phyloP scores from a whole-genome alignment of 805 yeast species.

The Hanseniaspora nectarophila region DNA sequence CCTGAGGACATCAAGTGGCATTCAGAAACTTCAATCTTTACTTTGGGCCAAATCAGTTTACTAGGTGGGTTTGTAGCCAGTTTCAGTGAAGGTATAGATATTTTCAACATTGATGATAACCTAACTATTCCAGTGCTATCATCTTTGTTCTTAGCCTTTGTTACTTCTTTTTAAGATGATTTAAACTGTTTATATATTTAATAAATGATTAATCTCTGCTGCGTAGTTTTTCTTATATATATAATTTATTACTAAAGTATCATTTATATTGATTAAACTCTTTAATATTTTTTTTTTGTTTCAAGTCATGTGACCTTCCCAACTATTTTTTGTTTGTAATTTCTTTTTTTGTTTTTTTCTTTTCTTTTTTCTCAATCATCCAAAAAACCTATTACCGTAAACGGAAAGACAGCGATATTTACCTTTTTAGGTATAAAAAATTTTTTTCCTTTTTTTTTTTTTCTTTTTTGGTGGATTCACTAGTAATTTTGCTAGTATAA shows the following conservation, averaged over 20 bases:
- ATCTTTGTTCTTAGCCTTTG: conserved; percentile 46
- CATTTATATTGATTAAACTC: too few relatives aligned
- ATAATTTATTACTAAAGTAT: not conserved
- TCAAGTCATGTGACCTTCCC: not conserved
- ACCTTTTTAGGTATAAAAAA: not conserved
- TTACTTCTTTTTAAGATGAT: conserved; percentile 29
- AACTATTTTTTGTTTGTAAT: too few relatives aligned
- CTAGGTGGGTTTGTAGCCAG: conserved; percentile 75
- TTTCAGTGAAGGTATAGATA: conserved; percentile 69
- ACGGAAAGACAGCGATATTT: not conserved
- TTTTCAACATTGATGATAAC: conserved; percentile 77
- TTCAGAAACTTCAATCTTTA: conserved; percentile 45
- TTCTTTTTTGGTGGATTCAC: not conserved
- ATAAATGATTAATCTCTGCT: too few relatives aligned
- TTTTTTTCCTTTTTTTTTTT: not conserved
- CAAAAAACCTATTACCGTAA: not conserved
- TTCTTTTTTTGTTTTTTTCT: not conserved
- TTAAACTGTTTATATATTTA: not conserved
- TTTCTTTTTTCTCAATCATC: not conserved
- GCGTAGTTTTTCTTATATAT: conserved; percentile 14
- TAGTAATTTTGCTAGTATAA: not conserved
- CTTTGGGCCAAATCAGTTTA: conserved; percentile 42
- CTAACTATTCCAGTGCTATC: conserved; percentile 87
- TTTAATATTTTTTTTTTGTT: too few relatives aligned
- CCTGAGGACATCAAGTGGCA: conserved; percentile 57